A percentile compares a stretch with the other conserved stretches of the same genome.
Conservation (phyloP, 257 asterid species). For the Nicotiana noctiflora region DNA sequence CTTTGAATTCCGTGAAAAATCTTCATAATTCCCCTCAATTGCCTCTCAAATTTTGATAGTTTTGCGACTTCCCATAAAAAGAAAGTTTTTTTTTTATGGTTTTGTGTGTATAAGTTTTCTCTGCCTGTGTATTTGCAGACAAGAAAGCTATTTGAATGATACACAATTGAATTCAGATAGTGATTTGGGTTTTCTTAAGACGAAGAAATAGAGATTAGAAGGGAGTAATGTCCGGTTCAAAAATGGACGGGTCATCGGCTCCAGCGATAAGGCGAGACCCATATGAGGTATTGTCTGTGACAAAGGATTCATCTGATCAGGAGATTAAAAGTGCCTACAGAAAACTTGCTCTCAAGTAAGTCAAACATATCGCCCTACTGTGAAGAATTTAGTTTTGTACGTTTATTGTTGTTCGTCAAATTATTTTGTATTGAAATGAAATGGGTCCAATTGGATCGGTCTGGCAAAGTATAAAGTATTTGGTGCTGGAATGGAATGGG, state of each 20-base stretch:
- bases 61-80: background rate
- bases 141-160: background rate
- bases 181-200: background rate
- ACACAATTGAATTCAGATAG: background rate
- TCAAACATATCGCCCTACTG: background rate
- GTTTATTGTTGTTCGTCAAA: background rate
- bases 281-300: constrained; percentile 79
- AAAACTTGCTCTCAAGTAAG: constrained; percentile 95
- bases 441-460: background rate
- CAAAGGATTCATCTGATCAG: constrained; percentile 89
- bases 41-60: background rate
- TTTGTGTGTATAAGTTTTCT: background rate
- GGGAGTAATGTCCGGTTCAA: constrained; percentile 44
- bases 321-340: constrained; percentile 96
- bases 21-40: constrained; percentile 9
- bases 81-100: background rate
- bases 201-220: background rate
- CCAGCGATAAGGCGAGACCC: constrained; percentile 86
- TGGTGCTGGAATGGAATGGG: background rate
- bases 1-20: constrained; percentile 19
- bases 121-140: constrained; percentile 21
- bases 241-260: constrained; percentile 73
- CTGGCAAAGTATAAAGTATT: background rate
- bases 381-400: background rate
- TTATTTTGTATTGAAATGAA: background rate